Evolutionary conservation across 2,329 filamentous ascomycete genomes (phyloP).

Genomic region (Trichoderma harzianum): DNA sequence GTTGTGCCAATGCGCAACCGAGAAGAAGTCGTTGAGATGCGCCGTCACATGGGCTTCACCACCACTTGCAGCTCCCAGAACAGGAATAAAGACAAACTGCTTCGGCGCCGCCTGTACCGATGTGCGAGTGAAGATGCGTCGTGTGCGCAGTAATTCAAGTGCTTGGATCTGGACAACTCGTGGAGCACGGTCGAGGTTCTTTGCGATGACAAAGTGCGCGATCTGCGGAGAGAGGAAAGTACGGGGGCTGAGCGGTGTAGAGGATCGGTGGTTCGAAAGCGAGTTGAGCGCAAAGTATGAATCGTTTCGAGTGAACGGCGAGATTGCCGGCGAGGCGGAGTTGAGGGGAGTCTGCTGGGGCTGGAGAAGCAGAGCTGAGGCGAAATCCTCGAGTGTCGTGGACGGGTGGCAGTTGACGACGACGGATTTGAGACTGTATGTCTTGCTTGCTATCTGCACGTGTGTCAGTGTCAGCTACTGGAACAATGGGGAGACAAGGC

Average conservation of each 20-base stretch:
- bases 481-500: not conserved
- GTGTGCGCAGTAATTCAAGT: constrained; percentile 72
- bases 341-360: constrained; percentile 23
- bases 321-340: constrained; percentile 25
- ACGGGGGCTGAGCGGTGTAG: constrained; percentile 28
- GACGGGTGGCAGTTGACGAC: constrained; percentile 69
- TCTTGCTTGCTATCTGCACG: constrained; percentile 60
- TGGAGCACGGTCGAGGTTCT: constrained; percentile 71
- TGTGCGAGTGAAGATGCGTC: constrained; percentile 72
- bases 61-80: constrained; percentile 53
- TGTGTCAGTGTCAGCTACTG: not conserved
- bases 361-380: constrained; percentile 60
- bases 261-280: constrained; percentile 30
- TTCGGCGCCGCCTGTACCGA: constrained; percentile 71
- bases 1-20: constrained; percentile 83
- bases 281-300: constrained; percentile 33
- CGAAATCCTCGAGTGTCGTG: constrained; percentile 80
- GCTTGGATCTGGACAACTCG: constrained; percentile 78
- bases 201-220: constrained; percentile 79
- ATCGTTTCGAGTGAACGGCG: constrained; percentile 27
- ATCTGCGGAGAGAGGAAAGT: constrained; percentile 44
- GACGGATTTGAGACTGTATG: constrained; percentile 69
- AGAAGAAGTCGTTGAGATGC: constrained; percentile 77
- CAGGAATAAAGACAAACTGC: constrained; percentile 74
- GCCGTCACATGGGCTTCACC: constrained; percentile 49